phyloP scores from a whole-genome alignment of 2,329 filamentous ascomycete genomes.

The Phoma sp. region DNA sequence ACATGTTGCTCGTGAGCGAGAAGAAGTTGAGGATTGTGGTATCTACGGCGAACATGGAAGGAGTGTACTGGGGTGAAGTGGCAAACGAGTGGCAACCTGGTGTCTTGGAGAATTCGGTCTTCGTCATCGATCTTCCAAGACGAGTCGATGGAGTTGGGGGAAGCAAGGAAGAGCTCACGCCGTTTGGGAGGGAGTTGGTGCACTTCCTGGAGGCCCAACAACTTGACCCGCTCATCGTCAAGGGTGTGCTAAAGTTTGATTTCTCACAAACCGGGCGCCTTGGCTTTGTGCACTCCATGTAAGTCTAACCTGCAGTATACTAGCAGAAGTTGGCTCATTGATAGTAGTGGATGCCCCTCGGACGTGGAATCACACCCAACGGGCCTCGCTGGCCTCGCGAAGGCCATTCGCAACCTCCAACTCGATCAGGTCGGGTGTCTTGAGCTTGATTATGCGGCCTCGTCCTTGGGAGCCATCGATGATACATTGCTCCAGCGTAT shows the following conservation, averaged over 20 bases:
- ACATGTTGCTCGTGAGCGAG: slow-evolving; percentile 85
- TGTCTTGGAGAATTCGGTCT: slow-evolving; percentile 65
- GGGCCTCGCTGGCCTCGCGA: slow-evolving; percentile 78
- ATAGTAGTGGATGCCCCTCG: slow-evolving; percentile 42
- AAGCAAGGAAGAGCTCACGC: slow-evolving; percentile 49
- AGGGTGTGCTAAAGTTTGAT: slow-evolving; percentile 79
- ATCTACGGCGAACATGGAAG: slow-evolving; percentile 84
- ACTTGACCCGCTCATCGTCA: slow-evolving; percentile 68
- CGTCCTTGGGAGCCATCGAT: slow-evolving; percentile 81
- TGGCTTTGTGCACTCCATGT: slow-evolving; percentile 88
- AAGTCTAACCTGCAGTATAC: slow-evolving; percentile 42
- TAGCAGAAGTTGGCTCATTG: neutral
- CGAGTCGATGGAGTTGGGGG: slow-evolving; percentile 43
- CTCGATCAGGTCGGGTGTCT: slow-evolving; percentile 55
- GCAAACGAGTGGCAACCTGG: slow-evolving; percentile 59
- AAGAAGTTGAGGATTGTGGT: slow-evolving; percentile 79
- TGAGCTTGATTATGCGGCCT: slow-evolving; percentile 77
- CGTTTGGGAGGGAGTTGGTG: slow-evolving; percentile 74
- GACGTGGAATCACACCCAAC: slow-evolving; percentile 57
- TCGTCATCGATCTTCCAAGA: slow-evolving; percentile 88
- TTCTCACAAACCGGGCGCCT: slow-evolving; percentile 75
- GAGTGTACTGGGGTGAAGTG: slow-evolving; percentile 86
- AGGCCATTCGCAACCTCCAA: slow-evolving; percentile 60
- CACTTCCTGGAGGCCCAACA: slow-evolving; percentile 74
- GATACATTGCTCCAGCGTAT: slow-evolving; percentile 69